Percentiles rank a stretch among this genome's conserved stretches.
Evolutionary conservation across 108 stramenopile species (phyloP).

Genomic region (Cylindrotheca fusiformis): DNA sequence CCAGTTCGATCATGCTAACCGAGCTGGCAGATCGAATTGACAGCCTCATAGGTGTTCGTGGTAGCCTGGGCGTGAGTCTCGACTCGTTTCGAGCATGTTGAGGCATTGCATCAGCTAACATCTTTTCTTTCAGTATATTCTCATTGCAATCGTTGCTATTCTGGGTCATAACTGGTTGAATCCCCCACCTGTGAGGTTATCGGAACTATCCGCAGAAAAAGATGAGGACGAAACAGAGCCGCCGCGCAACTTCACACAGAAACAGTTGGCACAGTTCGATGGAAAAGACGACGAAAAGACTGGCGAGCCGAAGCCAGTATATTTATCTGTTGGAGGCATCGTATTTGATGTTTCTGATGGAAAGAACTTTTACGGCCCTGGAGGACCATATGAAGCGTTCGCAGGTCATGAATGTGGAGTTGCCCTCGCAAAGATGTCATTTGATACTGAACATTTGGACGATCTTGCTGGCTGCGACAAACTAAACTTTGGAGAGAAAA

Average conservation of each 20-base stretch:
- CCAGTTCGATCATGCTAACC: background rate
- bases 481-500: constrained; percentile 80
- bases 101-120: background rate
- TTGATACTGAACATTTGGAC: constrained; percentile 84
- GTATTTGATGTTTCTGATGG: constrained; percentile 94
- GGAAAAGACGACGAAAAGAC: constrained; percentile 65
- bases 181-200: background rate
- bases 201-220: background rate
- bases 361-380: constrained; percentile 91
- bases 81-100: too few relatives aligned
- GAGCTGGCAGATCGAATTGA: constrained; percentile 12
- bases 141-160: constrained; percentile 28
- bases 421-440: constrained; percentile 92
- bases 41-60: constrained; percentile 31
- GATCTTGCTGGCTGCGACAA: constrained; percentile 64
- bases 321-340: constrained; percentile 83
- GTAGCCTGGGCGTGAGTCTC: constrained; percentile 41
- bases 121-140: constrained; percentile 32
- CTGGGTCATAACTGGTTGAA: constrained; percentile 36
- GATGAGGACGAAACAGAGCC: constrained; percentile 63
- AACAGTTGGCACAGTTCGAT: constrained; percentile 74
- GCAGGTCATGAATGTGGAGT: constrained; percentile 95
- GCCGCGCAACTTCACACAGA: constrained; percentile 80
- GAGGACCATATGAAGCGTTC: constrained; percentile 89
- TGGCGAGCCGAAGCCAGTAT: constrained; percentile 84